These are phyloP conservation scores for Polyporus tsugae DNA, from an alignment of 1,284 basidiomycete species.

Conservation along the genomic window DNA sequence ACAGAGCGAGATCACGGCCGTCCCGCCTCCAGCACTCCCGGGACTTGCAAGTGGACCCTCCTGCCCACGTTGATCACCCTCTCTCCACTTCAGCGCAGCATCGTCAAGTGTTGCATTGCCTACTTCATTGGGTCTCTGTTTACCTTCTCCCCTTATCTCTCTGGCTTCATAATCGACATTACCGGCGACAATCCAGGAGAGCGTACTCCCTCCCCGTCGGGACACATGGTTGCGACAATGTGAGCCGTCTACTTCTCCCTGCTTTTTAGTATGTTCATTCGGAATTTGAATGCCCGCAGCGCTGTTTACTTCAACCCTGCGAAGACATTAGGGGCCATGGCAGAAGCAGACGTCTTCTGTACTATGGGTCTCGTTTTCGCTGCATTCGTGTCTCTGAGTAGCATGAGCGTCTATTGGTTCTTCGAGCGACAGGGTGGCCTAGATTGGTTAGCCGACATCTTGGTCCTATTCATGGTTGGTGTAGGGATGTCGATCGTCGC, in stretches of 20 bases:
- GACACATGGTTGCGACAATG: conserved; percentile 91
- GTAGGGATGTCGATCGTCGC: conserved; percentile 84
- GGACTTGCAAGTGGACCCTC: conserved; percentile 14
- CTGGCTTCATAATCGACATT: conserved; percentile 69
- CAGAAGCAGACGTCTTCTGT: conserved; percentile 87
- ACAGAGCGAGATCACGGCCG: background rate
- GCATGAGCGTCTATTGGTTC: conserved; percentile 82
- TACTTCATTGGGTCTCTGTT: conserved; percentile 93
- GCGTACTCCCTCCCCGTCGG: conserved; percentile 70
- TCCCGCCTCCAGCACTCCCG: background rate
- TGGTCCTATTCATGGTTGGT: conserved; percentile 85
- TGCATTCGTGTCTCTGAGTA: conserved; percentile 76
- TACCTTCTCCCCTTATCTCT: conserved; percentile 84
- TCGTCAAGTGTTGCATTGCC: conserved; percentile 91
- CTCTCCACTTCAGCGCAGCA: conserved; percentile 51
- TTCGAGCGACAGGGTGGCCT: conserved; percentile 73
- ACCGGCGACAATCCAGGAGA: conserved; percentile 72
- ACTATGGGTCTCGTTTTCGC: conserved; percentile 78
- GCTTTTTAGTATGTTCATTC: background rate
- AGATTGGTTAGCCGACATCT: conserved; percentile 72
- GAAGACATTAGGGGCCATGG: conserved; percentile 90
- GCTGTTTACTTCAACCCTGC: conserved; percentile 86
- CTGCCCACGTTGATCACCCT: conserved; percentile 24
- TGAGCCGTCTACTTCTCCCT: conserved; percentile 29
- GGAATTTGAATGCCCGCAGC: conserved; percentile 44